Base-by-base conservation (phyloP, 1,284 basidiomycete species). In the Kalmanozyma brasiliensis region DNA sequence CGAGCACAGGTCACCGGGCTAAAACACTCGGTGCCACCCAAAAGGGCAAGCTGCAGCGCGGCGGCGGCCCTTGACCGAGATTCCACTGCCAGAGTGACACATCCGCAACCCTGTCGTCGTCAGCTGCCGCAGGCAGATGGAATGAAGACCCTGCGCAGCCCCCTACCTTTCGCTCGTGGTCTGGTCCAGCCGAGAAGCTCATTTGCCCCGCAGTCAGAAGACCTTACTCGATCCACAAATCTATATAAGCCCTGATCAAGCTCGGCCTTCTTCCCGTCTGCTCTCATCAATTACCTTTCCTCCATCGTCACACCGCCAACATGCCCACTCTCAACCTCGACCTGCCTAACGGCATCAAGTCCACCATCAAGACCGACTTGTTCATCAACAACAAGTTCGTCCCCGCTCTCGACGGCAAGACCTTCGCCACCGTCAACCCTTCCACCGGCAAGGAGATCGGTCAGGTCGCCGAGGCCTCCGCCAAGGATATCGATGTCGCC, bases 381-480 rank as follows among this genome's bases (percentile, higher is more conserved):
- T 79, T 76, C 59, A 79, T 79, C 68, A 78, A 79, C 73, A 74
- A 74, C 75, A 62, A 79, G 62, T 79, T 76, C 44, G 74, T 77
- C 13, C 64, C 69, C 16, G 72, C 76, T 36, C 56, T 67, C 44
- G 74, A 78, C 24, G 73, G 73, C 46, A 79, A 79, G 76, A 79
- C 75, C 8, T 76, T 79, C 33, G 71, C 72, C 55, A 70, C 73
- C 57, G 32, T 77, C 65, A 78, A 79, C 65, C 77, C 77, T 34
- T 63, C 73, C 46, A 76, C 55, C 23, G 77, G 77, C 47, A 77
- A 78, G 64, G 74, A 77, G 56, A 78, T 79, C 43, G 74, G 74
- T 16, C 72, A 77, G 36, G 74, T 79, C 23, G 65, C 74, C 37
- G 77, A 79, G 57, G 77, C 76, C 45, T 68, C 68, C 32, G 77